phyloP scores from a whole-genome alignment of 2,329 filamentous ascomycete genomes.

The Lithohypha guttulata region DNA sequence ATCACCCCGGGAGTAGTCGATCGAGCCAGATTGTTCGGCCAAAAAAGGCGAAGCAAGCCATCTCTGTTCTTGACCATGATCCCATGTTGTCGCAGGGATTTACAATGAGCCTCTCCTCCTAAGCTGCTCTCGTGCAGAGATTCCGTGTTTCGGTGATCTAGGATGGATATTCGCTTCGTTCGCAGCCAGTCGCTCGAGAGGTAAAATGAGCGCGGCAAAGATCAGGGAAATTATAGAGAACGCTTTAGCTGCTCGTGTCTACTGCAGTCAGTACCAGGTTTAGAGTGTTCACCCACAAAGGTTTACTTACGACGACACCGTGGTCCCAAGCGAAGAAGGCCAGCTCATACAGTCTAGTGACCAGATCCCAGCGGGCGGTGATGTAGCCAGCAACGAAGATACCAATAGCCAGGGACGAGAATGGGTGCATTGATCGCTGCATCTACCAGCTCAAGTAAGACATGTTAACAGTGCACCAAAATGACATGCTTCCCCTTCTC shows the following conservation, averaged over 20 bases:
- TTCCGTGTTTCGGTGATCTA: slow-evolving; percentile 62
- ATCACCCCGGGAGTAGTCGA: slow-evolving; percentile 70
- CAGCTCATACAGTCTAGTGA: slow-evolving; percentile 92
- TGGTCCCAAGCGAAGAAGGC: slow-evolving; percentile 97
- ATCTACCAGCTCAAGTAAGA: too few species aligned
- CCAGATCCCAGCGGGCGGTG: slow-evolving; percentile 96
- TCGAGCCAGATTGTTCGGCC: slow-evolving; percentile 74
- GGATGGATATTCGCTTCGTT: slow-evolving; percentile 79
- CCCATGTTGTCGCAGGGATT: slow-evolving; percentile 40
- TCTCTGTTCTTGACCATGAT: slow-evolving; percentile 53
- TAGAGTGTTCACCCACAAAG: neutral
- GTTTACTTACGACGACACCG: slow-evolving; percentile 72
- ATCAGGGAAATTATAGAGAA: slow-evolving; percentile 72
- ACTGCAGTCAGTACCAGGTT: slow-evolving; percentile 12
- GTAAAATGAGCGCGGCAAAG: slow-evolving; percentile 75
- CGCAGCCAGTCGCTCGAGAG: slow-evolving; percentile 70
- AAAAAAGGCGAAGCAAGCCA: slow-evolving; percentile 96
- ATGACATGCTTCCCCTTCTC: neutral
- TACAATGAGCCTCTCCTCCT: slow-evolving; percentile 90
- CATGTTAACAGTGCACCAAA: too few species aligned
- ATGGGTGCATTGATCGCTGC: slow-evolving; percentile 68
- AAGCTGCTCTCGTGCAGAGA: slow-evolving; percentile 91
- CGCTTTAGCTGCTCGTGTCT: slow-evolving; percentile 78
- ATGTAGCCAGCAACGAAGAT: slow-evolving; percentile 99
- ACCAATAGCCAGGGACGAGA: slow-evolving; percentile 86